Base-by-base conservation (phyloP, 768 basidiomycete genomes). In the Hortiboletus campestris region DNA sequence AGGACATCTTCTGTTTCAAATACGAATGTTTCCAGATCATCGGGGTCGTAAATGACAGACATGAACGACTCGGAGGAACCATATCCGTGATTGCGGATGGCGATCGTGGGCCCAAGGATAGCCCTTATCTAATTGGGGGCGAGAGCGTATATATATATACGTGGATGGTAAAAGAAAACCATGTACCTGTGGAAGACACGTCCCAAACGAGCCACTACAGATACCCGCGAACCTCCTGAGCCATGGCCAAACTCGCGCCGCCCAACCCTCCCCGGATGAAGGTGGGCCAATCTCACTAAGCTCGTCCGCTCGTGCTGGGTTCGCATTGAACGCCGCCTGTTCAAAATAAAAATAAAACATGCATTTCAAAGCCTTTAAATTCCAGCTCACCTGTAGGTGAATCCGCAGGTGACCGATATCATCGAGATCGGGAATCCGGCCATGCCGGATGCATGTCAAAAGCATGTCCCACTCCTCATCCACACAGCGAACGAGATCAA, bases 161-260 rank as follows among this genome's bases (percentile, higher is more conserved):
- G 6, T 38, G 14, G 0, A 19, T 25, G 36, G 12, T 16, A 44
- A 8, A 17, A 25, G 6, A 39, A 39, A 8, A 25, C 13, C 28
- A 38, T 13, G 8, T 32, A 58, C 61, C 42, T 57, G 45, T 34
- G 56, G 51, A 19, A 60, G 39, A 19, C 45, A 44, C 20, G 54
- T 57, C 2, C 43, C 58, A 20, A 63, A 63, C 2, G 56, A 44
- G 22, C 63, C 63, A 19, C 57, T 64, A 12, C 57, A 58, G 25
- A 61, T 29, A 7, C 50, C 46, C 4, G 13, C 32, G 13, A 63
- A 8, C 31, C 38, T 50, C 14, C 52, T 39, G 12, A 61, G 49
- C 11, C 46, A 44, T 20, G 62, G 59, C 59, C 61, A 64, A 11
- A 63, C 52, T 19, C 42, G 58, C 1, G 46, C 56, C 4, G 57